These are phyloP conservation scores for Dysphania ambrosioides DNA, from an alignment of 148 eudicot genomes.

Conservation along the genomic window DNA sequence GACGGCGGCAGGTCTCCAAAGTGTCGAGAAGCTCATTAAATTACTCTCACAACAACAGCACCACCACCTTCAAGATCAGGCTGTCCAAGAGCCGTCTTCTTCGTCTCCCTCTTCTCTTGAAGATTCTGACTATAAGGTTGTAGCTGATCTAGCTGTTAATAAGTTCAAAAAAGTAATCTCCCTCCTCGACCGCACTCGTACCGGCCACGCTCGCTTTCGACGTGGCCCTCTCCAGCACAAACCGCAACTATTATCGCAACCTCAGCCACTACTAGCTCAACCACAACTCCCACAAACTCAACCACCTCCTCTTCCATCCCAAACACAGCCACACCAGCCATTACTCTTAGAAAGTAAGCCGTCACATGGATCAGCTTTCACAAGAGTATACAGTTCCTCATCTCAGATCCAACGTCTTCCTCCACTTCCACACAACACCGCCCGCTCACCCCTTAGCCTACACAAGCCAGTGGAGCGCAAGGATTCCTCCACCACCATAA, in stretches of 20 bases:
- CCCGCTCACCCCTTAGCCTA: not conserved
- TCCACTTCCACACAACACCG: conserved; percentile 38
- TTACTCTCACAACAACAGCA: conserved; percentile 47
- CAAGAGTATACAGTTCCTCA: conserved; percentile 33
- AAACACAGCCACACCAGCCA: too few species aligned
- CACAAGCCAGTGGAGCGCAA: conserved; percentile 24
- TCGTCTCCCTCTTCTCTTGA: too few species aligned
- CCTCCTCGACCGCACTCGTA: conserved; percentile 56
- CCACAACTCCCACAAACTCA: too few species aligned
- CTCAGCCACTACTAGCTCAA: not conserved
- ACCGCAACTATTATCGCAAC: conserved; percentile 7
- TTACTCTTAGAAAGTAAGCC: too few species aligned
- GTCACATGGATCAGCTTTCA: conserved; percentile 27
- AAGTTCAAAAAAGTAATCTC: conserved; percentile 82
- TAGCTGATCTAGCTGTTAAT: conserved; percentile 73
- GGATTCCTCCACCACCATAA: conserved; percentile 55
- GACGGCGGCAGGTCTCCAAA: conserved; percentile 67
- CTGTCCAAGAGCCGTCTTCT: too few species aligned
- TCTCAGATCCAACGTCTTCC: conserved; percentile 71
- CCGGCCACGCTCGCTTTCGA: conserved; percentile 95
- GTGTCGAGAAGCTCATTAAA: conserved; percentile 73
- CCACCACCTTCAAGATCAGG: conserved; percentile 11
- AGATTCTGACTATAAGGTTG: conserved; percentile 54
- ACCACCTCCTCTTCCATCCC: too few species aligned
- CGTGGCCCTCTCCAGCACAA: conserved; percentile 49